These are phyloP conservation scores for Debaryomyces robertsiae DNA, from an alignment of 1,139 yeast species.

Conservation along the genomic window DNA sequence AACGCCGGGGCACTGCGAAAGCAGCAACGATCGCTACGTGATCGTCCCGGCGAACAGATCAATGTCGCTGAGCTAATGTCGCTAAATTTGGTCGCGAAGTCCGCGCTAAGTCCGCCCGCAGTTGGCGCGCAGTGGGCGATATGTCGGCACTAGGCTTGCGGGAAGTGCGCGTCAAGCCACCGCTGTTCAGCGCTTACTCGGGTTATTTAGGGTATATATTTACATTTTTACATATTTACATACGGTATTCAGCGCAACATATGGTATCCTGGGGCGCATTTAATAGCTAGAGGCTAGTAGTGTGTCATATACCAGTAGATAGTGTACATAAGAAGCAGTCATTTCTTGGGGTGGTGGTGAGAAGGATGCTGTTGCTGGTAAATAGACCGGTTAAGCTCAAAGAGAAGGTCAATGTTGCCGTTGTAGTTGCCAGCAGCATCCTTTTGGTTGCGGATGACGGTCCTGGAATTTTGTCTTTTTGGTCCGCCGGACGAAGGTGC, in stretches of 20 bases:
- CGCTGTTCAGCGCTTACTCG: too few species aligned
- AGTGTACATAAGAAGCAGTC: too few species aligned
- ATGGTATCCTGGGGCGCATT: neutral
- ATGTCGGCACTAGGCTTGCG: too few species aligned
- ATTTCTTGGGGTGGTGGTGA: constrained; percentile 2
- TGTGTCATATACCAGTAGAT: too few species aligned
- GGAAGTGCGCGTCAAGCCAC: too few species aligned
- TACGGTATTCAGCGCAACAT: neutral
- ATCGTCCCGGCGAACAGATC: too few species aligned
- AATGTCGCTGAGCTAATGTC: too few species aligned
- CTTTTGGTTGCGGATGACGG: constrained; percentile 19
- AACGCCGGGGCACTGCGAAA: constrained; percentile 3
- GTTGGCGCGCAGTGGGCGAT: too few species aligned
- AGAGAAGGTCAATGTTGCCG: constrained; percentile 20
- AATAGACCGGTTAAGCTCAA: constrained; percentile 24
- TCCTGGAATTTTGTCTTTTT: constrained; percentile 15
- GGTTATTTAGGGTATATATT: constrained; percentile 5
- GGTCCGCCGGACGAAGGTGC: constrained; percentile 3
- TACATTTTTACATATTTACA: neutral
- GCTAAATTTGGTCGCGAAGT: too few species aligned
- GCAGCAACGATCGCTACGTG: neutral
- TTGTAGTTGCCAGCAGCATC: constrained; percentile 8
- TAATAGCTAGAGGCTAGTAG: too few species aligned
- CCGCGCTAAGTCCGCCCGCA: too few species aligned
- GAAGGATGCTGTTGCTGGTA: constrained; percentile 16